These are phyloP conservation scores for Bipolaris oryzae DNA, from an alignment of 2,329 filamentous ascomycete genomes.

Conservation along the genomic window DNA sequence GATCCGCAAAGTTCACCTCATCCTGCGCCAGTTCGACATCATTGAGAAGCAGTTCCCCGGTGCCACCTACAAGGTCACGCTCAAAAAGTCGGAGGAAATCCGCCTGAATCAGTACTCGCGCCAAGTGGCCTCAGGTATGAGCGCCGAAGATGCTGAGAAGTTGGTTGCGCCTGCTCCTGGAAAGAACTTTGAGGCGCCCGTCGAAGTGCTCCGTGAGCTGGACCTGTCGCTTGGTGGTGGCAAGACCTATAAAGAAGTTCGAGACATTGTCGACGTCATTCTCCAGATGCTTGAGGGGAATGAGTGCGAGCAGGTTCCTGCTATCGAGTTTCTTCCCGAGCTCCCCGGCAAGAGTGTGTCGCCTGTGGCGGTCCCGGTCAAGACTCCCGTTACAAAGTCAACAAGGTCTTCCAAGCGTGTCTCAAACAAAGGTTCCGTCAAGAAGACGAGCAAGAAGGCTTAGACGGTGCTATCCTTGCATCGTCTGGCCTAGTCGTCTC, in stretches of 20 bases:
- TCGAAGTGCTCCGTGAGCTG: slow-evolving; percentile 42
- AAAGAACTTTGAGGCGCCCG: slow-evolving; percentile 43
- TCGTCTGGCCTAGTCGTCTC: background rate
- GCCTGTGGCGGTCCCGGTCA: slow-evolving; percentile 18
- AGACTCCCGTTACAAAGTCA: slow-evolving; percentile 16
- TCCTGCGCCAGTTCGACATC: slow-evolving; percentile 40
- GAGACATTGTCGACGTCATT: slow-evolving; percentile 32
- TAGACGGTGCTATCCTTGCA: background rate
- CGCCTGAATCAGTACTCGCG: slow-evolving; percentile 40
- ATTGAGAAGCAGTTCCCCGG: slow-evolving; percentile 41
- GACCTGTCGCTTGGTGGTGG: slow-evolving; percentile 27
- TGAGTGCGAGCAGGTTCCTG: slow-evolving; percentile 35
- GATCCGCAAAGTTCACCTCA: slow-evolving; percentile 41
- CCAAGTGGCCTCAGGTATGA: slow-evolving; percentile 26
- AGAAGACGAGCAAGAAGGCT: slow-evolving; percentile 28
- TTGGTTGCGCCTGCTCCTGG: slow-evolving; percentile 17
- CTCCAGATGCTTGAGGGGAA: slow-evolving; percentile 36
- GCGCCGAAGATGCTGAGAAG: slow-evolving; percentile 15
- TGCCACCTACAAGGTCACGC: slow-evolving; percentile 37
- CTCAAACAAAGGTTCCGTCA: slow-evolving; percentile 33
- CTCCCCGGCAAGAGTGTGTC: slow-evolving; percentile 23
- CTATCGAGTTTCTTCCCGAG: slow-evolving; percentile 42
- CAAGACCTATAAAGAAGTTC: slow-evolving; percentile 29
- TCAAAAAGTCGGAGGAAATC: slow-evolving; percentile 46
- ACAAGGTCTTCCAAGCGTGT: slow-evolving; percentile 17